Base-by-base conservation (phyloP, 2,329 filamentous ascomycete species). In the Colletotrichum orbiculare region DNA sequence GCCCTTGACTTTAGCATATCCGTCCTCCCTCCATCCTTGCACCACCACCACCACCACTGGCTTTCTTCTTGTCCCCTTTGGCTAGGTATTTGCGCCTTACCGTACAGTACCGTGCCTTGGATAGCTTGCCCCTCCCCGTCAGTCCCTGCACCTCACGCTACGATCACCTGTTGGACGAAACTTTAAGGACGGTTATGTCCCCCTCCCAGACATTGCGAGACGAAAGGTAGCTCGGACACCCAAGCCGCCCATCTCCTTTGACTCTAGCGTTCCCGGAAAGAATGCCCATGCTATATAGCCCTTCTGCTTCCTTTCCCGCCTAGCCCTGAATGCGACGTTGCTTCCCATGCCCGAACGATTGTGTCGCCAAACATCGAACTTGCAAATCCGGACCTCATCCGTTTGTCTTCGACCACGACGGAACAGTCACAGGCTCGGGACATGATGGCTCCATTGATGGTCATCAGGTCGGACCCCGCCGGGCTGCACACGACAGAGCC, bases 401-500 rank as follows among this genome's bases (percentile, higher is more conserved):
- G n/a, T 13, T 13, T 25, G 37, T 52, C 34, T 35, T 34, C 50
- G 37, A 56, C 37, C 12, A 43, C 35, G 11, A 61, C 52, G 37
- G n/a, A 45, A 41, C 25, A n/a, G 25, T 13, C 8, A 49, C 11
- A 53, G 34, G 39, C 38, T 15, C 9, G 58, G 54, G 15, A 54
- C 54, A 65, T 35, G 46, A 68, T 68, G 64, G 64, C 60, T 34
- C 67, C 65, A 11, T 34, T 54, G 15, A 15, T 52, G 17, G 34
- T 48, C 8, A 15, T 37, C 39, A 53, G 56, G 35, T 52, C 17
- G 34, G 48, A 65, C 4, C 46, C 43, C 50, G 53, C 48, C 25
- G 54, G 17, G 17, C 54, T 67, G 54, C 67, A 62, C 39, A 39
- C 38, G 38, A 35, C 39, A 25, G 73, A 77, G 60, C 78, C 78